These are phyloP conservation scores for Pleurotus eryngii DNA, from an alignment of 768 basidiomycete species.

Conservation along the genomic window DNA sequence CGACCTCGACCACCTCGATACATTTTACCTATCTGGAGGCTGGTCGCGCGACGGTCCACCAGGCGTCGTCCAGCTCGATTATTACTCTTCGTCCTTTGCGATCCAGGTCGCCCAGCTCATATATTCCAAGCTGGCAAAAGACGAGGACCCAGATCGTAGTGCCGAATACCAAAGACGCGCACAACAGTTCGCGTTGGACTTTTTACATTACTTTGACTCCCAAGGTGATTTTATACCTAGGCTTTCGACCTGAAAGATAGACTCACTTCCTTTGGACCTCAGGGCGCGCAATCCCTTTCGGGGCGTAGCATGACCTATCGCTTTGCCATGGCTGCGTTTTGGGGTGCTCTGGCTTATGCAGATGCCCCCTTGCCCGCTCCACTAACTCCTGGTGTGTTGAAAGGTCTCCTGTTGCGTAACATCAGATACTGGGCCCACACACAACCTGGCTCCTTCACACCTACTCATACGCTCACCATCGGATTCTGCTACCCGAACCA, in stretches of 20 bases:
- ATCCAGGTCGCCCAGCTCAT: conserved; percentile 73
- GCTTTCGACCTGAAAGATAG: not conserved
- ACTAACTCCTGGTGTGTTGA: conserved; percentile 71
- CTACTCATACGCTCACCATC: conserved; percentile 70
- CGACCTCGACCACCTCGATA: conserved; percentile 73
- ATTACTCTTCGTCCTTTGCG: conserved; percentile 77
- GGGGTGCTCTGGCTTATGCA: conserved; percentile 72
- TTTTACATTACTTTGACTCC: conserved; percentile 72
- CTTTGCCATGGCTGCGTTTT: conserved; percentile 81
- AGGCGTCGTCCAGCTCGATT: conserved; percentile 75
- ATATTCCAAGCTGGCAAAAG: conserved; percentile 63
- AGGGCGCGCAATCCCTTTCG: conserved; percentile 77
- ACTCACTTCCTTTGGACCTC: not conserved
- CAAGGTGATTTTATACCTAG: conserved; percentile 40
- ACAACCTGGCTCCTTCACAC: conserved; percentile 56
- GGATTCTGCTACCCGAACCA: conserved; percentile 70
- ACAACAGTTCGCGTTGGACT: conserved; percentile 60
- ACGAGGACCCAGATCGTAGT: conserved; percentile 60
- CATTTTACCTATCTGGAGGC: conserved; percentile 72
- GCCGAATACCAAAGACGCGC: conserved; percentile 65
- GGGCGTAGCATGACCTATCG: conserved; percentile 76
- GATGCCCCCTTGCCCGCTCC: conserved; percentile 67
- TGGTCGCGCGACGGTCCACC: conserved; percentile 80
- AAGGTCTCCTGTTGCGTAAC: conserved; percentile 70
- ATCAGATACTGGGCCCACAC: conserved; percentile 63